Evolutionary conservation across 192 early-diverging fungal genomes (phyloP).

Genomic region (Coemansia sp.): DNA sequence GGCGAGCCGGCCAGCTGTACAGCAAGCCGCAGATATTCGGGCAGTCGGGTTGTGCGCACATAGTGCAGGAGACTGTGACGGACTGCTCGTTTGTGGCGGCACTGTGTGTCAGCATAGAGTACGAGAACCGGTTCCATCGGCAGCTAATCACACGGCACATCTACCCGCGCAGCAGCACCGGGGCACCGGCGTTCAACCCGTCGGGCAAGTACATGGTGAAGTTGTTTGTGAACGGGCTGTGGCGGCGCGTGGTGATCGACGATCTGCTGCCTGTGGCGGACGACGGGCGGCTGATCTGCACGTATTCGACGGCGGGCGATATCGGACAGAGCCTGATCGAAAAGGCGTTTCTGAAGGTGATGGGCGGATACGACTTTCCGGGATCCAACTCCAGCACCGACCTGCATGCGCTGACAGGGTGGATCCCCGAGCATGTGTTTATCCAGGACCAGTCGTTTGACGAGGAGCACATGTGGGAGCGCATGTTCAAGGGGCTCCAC

Average conservation of each 20-base stretch:
- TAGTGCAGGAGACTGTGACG: slow-evolving; percentile 85
- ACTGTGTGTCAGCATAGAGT: slow-evolving; percentile 79
- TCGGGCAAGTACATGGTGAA: slow-evolving; percentile 87
- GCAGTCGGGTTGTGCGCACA: slow-evolving; percentile 64
- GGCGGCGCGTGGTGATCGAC: slow-evolving; percentile 82
- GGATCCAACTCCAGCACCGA: slow-evolving; percentile 95
- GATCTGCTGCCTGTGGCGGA: slow-evolving; percentile 80
- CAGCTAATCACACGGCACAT: slow-evolving; percentile 85
- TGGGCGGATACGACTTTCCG: slow-evolving; percentile 94
- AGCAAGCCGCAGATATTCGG: slow-evolving; percentile 66
- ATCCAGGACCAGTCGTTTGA: slow-evolving; percentile 68
- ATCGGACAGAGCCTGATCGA: slow-evolving; percentile 73
- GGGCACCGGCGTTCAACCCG: slow-evolving; percentile 79
- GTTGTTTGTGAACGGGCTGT: slow-evolving; percentile 82
- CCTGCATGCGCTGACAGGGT: slow-evolving; percentile 84
- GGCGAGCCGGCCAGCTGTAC: slow-evolving; percentile 75
- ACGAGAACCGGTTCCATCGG: slow-evolving; percentile 71
- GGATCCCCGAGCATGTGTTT: slow-evolving; percentile 93
- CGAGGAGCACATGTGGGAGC: slow-evolving; percentile 67
- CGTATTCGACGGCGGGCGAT: slow-evolving; percentile 67
- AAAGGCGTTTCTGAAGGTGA: slow-evolving; percentile 94
- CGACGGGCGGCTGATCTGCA: slow-evolving; percentile 79
- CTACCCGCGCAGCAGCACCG: slow-evolving; percentile 75
- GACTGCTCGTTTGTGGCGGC: slow-evolving; percentile 97
- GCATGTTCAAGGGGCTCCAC: slow-evolving; percentile 65